phyloP scores from a whole-genome alignment of 2,329 filamentous ascomycete genomes.

The Epichloe gansuensis region DNA sequence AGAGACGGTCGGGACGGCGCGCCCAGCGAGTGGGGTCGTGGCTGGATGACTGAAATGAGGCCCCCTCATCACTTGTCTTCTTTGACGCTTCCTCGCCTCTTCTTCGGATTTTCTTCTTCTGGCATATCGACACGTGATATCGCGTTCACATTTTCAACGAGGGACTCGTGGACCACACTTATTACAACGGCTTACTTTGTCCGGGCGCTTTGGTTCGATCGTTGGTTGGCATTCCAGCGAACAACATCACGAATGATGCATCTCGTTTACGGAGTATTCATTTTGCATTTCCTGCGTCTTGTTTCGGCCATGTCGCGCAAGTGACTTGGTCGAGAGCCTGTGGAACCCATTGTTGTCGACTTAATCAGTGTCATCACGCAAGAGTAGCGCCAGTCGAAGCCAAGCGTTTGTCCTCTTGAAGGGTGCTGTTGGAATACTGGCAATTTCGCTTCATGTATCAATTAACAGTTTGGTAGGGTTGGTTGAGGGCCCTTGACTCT shows the following conservation, averaged over 20 bases:
- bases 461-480: too few relatives aligned
- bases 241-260: not conserved
- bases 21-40: not conserved
- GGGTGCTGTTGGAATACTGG: not conserved
- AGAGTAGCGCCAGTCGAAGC: not conserved
- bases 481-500: not conserved
- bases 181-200: not conserved
- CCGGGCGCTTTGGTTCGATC: not conserved
- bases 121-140: not conserved
- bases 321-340: not conserved
- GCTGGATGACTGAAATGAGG: not conserved
- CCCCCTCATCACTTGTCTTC: not conserved
- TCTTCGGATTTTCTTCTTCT: not conserved
- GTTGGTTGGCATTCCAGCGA: not conserved
- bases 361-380: not conserved
- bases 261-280: not conserved
- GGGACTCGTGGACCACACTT: not conserved
- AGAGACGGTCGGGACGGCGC: constrained; percentile 5
- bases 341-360: not conserved
- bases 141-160: not conserved
- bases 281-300: not conserved
- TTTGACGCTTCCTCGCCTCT: not conserved
- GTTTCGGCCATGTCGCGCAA: not conserved
- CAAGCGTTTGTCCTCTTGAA: not conserved
- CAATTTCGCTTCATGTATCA: not conserved